A percentile compares a stretch with the other conserved stretches of the same genome.
phyloP scores from a whole-genome alignment of 1,139 yeast genomes.

The Debaryomycetaceae sp. region DNA sequence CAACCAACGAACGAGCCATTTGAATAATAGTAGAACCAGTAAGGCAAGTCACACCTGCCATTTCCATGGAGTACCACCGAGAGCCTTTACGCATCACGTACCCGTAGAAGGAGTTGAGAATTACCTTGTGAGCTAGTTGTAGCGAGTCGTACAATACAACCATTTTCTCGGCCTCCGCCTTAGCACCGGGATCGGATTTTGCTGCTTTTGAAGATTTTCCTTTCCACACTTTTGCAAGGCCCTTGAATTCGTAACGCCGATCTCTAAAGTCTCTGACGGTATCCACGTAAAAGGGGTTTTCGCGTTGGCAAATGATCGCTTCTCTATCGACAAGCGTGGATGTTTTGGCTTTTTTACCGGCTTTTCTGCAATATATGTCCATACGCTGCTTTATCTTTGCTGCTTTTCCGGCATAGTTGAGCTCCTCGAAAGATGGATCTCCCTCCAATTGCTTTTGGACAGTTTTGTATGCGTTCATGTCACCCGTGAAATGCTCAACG shows the following conservation, averaged over 20 bases:
- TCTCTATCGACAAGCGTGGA: slow-evolving; percentile 83
- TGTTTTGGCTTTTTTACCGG: slow-evolving; percentile 69
- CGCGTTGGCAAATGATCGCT: slow-evolving; percentile 94
- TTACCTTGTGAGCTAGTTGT: slow-evolving; percentile 95
- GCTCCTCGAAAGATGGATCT: slow-evolving; percentile 58
- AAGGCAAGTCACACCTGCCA: slow-evolving; percentile 98
- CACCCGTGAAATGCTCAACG: slow-evolving; percentile 90
- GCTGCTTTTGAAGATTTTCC: slow-evolving; percentile 54
- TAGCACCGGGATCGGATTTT: slow-evolving; percentile 42
- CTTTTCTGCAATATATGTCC: slow-evolving; percentile 78
- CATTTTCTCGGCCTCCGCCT: slow-evolving; percentile 88
- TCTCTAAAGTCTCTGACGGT: slow-evolving; percentile 94
- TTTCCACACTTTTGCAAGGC: slow-evolving; percentile 90
- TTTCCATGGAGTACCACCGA: slow-evolving; percentile 98
- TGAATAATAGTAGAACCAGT: slow-evolving; percentile 98
- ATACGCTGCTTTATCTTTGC: slow-evolving; percentile 63
- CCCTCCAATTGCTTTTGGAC: slow-evolving; percentile 72
- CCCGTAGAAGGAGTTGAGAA: slow-evolving; percentile 93
- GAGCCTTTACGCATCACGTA: slow-evolving; percentile 99
- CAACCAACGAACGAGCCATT: slow-evolving; percentile 91
- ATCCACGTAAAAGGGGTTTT: slow-evolving; percentile 91
- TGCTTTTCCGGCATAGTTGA: slow-evolving; percentile 73
- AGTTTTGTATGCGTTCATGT: slow-evolving; percentile 86
- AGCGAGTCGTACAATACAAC: slow-evolving; percentile 87
- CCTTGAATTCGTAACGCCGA: slow-evolving; percentile 92